Evolutionary conservation across 805 yeast genomes (phyloP), one percentile per base, ranked within the genome.

Genomic region (Lachancea mirantina): DNA sequence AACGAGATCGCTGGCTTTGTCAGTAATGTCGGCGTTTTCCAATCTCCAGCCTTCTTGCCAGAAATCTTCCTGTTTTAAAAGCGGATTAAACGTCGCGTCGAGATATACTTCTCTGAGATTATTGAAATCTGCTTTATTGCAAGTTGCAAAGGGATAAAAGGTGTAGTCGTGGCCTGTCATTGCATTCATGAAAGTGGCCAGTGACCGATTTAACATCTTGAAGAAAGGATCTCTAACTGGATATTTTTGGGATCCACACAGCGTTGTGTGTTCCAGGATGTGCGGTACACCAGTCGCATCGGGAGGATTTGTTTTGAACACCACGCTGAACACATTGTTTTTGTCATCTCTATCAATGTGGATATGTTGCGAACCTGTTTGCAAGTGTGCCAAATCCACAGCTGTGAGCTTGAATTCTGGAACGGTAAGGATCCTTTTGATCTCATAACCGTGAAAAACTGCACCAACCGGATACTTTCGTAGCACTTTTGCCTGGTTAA

Each of bases 111-210:
- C 79, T 73, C 87, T 76, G 51, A 92, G 67, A 50, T 92, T 92
- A 19, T 70, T 69, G 55, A 71, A 92, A 55, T 92, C 98, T 34
- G 72, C 73, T 26, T 59, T 55, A 57, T 92, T 92, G 8, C 97
- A 89, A 2, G 98, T 92, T 18, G 97, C 83, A 65, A 92, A 92
- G 4, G 98, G 98, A 49, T 83, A 92, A 57, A 77, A 88, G 0
- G 98, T 92, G 52, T 87, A 88, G 59, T 92, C 97, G 47, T 83
- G 88, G 14, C 95, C 98, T 0, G 98, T 92, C 96, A 92, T 84
- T 6, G 98, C 98, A 55, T 92, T 92, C 98, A 92, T 92, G 59
- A 87, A 92, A 55, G 85, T 92, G 20, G 96, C 78, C 49, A 92
- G 63, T n/a, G 96, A 85, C 42, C 96, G 64, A 56, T 87, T 89